Conservation (phyloP, 495 filamentous ascomycete species). For the Penicillium maclennaniae region DNA sequence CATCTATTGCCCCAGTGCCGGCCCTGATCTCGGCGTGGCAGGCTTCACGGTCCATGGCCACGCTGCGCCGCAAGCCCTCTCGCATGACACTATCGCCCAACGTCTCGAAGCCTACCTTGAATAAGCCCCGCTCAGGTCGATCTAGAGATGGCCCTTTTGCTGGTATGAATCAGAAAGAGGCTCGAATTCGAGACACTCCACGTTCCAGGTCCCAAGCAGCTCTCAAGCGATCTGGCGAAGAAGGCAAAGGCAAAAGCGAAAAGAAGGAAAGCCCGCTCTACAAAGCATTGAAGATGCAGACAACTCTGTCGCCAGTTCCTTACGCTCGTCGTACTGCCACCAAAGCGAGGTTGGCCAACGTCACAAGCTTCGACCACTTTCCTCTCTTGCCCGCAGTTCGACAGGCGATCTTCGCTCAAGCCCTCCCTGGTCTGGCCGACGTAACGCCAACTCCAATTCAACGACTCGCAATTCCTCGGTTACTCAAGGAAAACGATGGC, state of each 20-base stretch:
- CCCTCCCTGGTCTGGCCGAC: slow-evolving; percentile 65
- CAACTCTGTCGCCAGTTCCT: slow-evolving; percentile 64
- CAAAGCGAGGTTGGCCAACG: slow-evolving; percentile 63
- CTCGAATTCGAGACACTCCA: slow-evolving; percentile 49
- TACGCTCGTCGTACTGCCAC: slow-evolving; percentile 66
- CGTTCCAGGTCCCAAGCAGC: slow-evolving; percentile 38
- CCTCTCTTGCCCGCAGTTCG: slow-evolving; percentile 67
- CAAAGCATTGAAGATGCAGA: slow-evolving; percentile 95
- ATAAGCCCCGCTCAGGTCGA: slow-evolving; percentile 30
- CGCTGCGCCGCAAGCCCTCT: slow-evolving; percentile 50
- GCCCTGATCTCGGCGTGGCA: slow-evolving; percentile 28
- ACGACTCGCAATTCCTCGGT: slow-evolving; percentile 74
- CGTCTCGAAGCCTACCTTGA: slow-evolving; percentile 54
- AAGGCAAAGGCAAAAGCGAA: slow-evolving; percentile 23
- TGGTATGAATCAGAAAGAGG: slow-evolving; percentile 72
- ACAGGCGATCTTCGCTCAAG: slow-evolving; percentile 66
- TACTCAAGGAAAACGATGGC: slow-evolving; percentile 51
- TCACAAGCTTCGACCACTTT: slow-evolving; percentile 78
- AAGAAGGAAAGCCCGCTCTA: slow-evolving; percentile 51
- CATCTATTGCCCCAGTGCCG: slow-evolving; percentile 13
- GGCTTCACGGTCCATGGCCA: slow-evolving; percentile 38
- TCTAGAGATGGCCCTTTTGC: slow-evolving; percentile 62
- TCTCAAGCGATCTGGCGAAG: slow-evolving; percentile 35
- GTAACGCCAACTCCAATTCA: slow-evolving; percentile 83
- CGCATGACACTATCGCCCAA: slow-evolving; percentile 77